These are phyloP conservation scores for Arctium lappa DNA, from an alignment of 129 eudicot species.

Conservation along the genomic window DNA sequence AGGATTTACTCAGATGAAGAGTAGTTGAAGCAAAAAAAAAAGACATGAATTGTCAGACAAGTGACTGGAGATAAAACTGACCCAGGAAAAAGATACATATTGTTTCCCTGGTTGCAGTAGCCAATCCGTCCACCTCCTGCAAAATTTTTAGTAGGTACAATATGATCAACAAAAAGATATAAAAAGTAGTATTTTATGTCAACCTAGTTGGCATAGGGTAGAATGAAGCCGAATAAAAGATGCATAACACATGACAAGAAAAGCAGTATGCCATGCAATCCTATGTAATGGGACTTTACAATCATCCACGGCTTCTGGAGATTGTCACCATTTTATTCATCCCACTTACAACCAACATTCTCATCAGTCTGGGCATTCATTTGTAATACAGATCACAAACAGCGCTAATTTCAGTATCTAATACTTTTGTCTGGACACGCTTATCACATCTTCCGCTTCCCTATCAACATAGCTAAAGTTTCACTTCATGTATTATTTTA, in stretches of 20 bases:
- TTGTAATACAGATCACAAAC: not conserved
- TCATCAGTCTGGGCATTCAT: not conserved
- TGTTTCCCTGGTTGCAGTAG: conserved; percentile 91
- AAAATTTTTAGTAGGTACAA: not conserved
- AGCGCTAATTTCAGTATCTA: not conserved
- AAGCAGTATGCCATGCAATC: not conserved
- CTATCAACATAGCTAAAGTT: not conserved
- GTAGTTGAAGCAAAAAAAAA: not conserved
- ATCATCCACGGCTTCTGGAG: not conserved
- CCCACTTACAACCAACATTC: not conserved
- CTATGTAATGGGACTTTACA: not conserved
- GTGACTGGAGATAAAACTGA: conserved; percentile 29
- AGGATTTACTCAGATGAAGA: conserved; percentile 9
- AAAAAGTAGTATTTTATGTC: not conserved
- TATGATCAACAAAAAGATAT: not conserved
- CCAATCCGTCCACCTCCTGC: conserved; percentile 85
- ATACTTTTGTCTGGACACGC: not conserved
- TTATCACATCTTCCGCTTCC: not conserved
- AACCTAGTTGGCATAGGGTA: not conserved
- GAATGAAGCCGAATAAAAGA: not conserved
- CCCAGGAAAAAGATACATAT: conserved; percentile 98
- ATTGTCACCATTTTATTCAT: not conserved
- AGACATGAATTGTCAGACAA: not conserved
- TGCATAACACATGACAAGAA: not conserved
- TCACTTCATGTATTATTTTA: too few relatives aligned